Percentiles rank a stretch among this genome's conserved stretches.
phyloP scores from a whole-genome alignment of 2,329 filamentous ascomycete species.

The Aspergillus awamori region DNA sequence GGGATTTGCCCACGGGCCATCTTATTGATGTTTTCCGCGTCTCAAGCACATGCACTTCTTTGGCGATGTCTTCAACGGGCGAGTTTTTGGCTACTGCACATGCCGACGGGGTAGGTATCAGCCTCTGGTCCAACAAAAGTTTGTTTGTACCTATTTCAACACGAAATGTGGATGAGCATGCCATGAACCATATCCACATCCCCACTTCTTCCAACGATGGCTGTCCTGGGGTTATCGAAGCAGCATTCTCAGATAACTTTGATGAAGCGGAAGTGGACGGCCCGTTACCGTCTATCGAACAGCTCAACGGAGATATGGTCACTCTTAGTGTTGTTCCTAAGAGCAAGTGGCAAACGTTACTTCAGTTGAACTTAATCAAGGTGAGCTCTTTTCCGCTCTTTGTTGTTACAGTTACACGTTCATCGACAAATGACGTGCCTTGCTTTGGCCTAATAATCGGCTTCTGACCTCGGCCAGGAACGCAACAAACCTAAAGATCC shows the following conservation, averaged over 20 bases:
- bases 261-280: conserved; percentile 54
- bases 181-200: conserved; percentile 65
- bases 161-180: conserved; percentile 76
- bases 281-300: conserved; percentile 65
- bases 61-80: conserved; percentile 86
- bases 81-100: conserved; percentile 93
- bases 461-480: conserved; percentile 54
- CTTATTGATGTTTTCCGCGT: conserved; percentile 89
- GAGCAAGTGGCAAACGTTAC: conserved; percentile 88
- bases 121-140: conserved; percentile 92
- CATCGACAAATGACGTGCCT: too few relatives aligned
- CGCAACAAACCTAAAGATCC: conserved; percentile 93
- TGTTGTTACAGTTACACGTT: background rate
- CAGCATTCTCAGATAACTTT: conserved; percentile 66
- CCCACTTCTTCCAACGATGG: conserved; percentile 84
- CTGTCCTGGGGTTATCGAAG: conserved; percentile 73
- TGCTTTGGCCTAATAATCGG: background rate
- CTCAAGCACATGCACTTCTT: conserved; percentile 74
- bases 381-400: conserved; percentile 29
- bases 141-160: conserved; percentile 89
- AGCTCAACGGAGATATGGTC: conserved; percentile 79
- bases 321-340: conserved; percentile 88
- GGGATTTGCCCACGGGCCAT: conserved; percentile 95
- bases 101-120: conserved; percentile 80
- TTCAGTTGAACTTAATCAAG: conserved; percentile 87